Evolutionary conservation across 106 monocot species (phyloP), one percentile per base, ranked within the genome.

Genomic region (Dendrobium chrysotoxum): DNA sequence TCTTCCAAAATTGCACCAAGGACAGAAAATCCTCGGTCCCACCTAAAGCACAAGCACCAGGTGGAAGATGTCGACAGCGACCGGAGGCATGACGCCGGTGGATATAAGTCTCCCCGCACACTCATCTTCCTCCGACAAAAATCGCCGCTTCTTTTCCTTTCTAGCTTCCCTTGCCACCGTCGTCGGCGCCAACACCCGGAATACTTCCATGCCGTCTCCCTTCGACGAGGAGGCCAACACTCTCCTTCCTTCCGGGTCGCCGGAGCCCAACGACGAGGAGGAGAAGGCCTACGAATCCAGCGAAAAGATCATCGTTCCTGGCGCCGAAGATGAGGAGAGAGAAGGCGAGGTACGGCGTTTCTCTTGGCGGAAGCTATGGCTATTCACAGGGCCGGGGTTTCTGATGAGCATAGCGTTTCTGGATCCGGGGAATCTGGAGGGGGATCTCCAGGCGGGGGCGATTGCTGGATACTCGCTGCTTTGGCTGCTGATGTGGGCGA

Each of bases 401-500:
- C 80, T 93, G 31, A 93, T 93, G 93, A 88, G 90, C 88, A 93
- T 93, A 53, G 90, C 85, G 74, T 93, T 93, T 84, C 75, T 93
- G 28, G 90, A 93, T 79, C 93, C 93, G 71, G 93, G 93, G 30
- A 93, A 93, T 79, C 82, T 93, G 18, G 90, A 93, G 73, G 93
- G 90, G 31, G 90, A 93, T 76, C 90, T 93, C 40, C 92, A 93
- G 74, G 86, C 92, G 0, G 92, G 92, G 39, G 92, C 92, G 40
- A 82, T 82, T 57, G 92, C 92, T 1, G 92, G 92, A 41, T 83
- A 88, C 88, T 88, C 92, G 38, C 76, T 93, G 77, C 84, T 90
- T 4, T 93, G 93, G 93, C 78, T 93, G 58, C 87, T 93, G 38
- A 11, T 93, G 25, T 88, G 86, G 90, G 88, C 90, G 38, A 93